These are phyloP conservation scores for Cyberlindnera nakhonratchasimensis DNA, from an alignment of 805 yeast species.

Conservation along the genomic window DNA sequence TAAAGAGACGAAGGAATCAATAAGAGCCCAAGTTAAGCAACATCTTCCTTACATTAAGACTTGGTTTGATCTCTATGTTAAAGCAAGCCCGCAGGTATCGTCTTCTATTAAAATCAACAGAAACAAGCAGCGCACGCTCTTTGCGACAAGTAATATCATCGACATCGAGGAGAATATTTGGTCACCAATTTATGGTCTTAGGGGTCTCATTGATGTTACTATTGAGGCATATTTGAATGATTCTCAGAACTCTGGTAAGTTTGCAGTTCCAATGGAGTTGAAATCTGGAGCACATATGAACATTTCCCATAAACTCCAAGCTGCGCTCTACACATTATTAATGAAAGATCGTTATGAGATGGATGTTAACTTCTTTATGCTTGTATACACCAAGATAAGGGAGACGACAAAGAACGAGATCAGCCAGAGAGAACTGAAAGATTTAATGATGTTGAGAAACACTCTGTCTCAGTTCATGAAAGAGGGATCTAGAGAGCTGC, in stretches of 20 bases:
- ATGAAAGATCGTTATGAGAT: constrained; percentile 76
- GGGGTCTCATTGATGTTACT: constrained; percentile 89
- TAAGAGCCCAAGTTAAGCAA: constrained; percentile 40
- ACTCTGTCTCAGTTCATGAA: constrained; percentile 56
- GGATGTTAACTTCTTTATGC: constrained; percentile 57
- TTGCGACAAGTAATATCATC: constrained; percentile 59
- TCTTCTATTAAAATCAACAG: constrained; percentile 27
- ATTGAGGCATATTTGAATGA: constrained; percentile 53
- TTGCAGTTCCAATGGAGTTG: constrained; percentile 78
- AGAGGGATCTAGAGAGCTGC: constrained; percentile 47
- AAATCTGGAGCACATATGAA: constrained; percentile 74
- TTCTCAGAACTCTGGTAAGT: constrained; percentile 36
- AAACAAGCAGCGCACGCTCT: constrained; percentile 34
- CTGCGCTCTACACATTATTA: constrained; percentile 73
- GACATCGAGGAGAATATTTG: constrained; percentile 90
- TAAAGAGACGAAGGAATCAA: constrained; percentile 43
- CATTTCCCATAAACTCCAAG: constrained; percentile 79
- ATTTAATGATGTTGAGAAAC: constrained; percentile 71
- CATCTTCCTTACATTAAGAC: constrained; percentile 50
- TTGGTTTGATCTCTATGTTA: constrained; percentile 50
- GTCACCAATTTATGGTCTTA: constrained; percentile 86
- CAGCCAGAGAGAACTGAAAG: constrained; percentile 53
- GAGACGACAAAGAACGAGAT: constrained; percentile 54
- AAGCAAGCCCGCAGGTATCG: constrained; percentile 27
- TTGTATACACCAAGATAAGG: constrained; percentile 68